Evolutionary conservation across 371 early-diverging fungal species (phyloP).

Genomic region (Blyttiomyces sp.): DNA sequence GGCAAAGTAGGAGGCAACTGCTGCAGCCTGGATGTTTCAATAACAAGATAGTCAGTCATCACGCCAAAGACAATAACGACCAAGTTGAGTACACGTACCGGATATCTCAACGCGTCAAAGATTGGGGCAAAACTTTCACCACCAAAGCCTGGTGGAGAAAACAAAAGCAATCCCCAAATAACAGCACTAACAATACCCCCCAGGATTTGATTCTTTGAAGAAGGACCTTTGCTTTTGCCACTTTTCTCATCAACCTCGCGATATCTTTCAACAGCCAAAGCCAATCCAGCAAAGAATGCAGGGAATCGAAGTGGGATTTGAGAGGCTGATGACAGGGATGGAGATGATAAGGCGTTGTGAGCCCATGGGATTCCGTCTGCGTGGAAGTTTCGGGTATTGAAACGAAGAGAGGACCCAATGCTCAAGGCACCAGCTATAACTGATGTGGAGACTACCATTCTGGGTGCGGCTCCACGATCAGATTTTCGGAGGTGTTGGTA

Average conservation of each 20-base stretch:
- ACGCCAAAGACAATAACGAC: background rate
- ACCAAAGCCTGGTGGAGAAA: conserved; percentile 2
- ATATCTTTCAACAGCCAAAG: conserved; percentile 21
- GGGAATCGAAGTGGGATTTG: conserved; percentile 21
- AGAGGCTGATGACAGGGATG: background rate
- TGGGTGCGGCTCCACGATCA: conserved; percentile 22
- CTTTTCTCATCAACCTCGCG: no score
- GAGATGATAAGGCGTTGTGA: no score
- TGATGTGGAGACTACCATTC: conserved; percentile 10
- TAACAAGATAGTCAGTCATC: background rate
- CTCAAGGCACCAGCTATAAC: conserved; percentile 1
- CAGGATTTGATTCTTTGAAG: conserved; percentile 3
- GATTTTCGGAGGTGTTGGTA: conserved; percentile 15
- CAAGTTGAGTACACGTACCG: no score
- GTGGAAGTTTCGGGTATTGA: no score
- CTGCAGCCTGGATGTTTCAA: conserved; percentile 1
- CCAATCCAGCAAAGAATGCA: conserved; percentile 22
- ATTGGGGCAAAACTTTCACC: background rate
- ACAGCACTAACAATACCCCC: conserved; percentile 3
- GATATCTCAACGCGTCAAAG: conserved; percentile 13
- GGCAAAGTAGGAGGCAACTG: conserved; percentile 16
- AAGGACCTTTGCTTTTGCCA: conserved; percentile 6
- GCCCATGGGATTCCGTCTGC: conserved; percentile 7
- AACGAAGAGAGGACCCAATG: background rate
- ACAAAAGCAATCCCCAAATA: conserved; percentile 8